phyloP scores from a whole-genome alignment of 495 filamentous ascomycete species.

The Trichocladium antarcticum region DNA sequence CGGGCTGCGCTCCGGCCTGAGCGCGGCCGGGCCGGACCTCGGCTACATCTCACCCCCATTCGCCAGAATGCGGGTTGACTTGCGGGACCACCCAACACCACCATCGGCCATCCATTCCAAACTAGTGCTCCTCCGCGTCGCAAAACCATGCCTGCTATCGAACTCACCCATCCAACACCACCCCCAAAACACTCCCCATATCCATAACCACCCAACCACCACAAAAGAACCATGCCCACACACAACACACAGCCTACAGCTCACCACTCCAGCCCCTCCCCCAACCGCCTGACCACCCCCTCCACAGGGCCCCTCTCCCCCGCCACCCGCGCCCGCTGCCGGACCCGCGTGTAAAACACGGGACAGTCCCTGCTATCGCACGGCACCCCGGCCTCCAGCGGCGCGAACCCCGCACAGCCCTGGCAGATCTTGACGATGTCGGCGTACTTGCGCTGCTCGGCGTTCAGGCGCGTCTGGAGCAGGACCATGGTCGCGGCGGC shows the following conservation, averaged over 20 bases:
- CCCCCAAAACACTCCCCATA: no score
- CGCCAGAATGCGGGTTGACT: no score
- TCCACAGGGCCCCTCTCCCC: constrained; percentile 45
- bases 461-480: constrained; percentile 48
- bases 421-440: constrained; percentile 70
- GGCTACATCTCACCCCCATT: no score
- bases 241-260: neutral
- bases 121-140: no score
- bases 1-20: no score
- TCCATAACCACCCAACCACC: no score
- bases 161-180: no score
- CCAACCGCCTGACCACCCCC: constrained; percentile 47
- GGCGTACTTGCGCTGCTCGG: constrained; percentile 50
- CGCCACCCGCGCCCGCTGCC: constrained; percentile 51
- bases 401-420: constrained; percentile 63
- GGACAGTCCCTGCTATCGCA: constrained; percentile 91
- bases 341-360: constrained; percentile 78
- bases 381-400: constrained; percentile 54
- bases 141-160: neutral
- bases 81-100: no score
- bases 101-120: no score
- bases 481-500: constrained; percentile 48
- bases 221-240: no score
- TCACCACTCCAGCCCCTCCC: constrained; percentile 17
- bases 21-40: no score